A percentile compares a stretch with the other conserved stretches of the same genome.
Evolutionary conservation across 257 asterid genomes (phyloP).

Genomic region (Solanum infundibuliforme): DNA sequence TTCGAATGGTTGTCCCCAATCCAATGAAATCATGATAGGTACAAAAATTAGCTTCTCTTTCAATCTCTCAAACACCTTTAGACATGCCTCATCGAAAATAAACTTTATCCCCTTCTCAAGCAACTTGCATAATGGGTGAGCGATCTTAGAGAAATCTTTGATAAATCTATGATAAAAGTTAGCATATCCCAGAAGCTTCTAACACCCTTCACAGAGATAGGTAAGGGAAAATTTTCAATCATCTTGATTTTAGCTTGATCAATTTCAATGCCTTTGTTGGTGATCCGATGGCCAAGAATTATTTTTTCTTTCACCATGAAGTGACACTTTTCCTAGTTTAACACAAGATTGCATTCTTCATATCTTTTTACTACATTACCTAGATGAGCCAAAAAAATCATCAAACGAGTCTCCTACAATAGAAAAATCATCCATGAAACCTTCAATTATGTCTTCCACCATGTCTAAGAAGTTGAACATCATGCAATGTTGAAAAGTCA

Average conservation of each 20-base stretch:
- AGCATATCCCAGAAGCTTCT: too few relatives aligned
- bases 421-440: background rate
- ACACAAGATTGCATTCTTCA: background rate
- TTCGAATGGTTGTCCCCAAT: background rate
- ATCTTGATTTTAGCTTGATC: too few relatives aligned
- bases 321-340: background rate
- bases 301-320: background rate
- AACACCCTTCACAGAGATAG: background rate
- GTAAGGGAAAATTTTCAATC: background rate
- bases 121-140: too few relatives aligned
- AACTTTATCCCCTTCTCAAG: too few relatives aligned
- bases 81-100: background rate
- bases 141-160: too few relatives aligned
- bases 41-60: background rate
- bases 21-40: background rate
- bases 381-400: background rate
- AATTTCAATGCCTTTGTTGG: background rate
- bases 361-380: too few relatives aligned
- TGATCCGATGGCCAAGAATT: background rate
- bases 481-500: background rate
- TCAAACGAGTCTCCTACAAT: background rate
- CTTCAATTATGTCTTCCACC: background rate
- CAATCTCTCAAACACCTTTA: background rate
- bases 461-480: background rate
- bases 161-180: too few relatives aligned